Conservation (phyloP, 805 yeast species). For the Sugiyamaella americana region DNA sequence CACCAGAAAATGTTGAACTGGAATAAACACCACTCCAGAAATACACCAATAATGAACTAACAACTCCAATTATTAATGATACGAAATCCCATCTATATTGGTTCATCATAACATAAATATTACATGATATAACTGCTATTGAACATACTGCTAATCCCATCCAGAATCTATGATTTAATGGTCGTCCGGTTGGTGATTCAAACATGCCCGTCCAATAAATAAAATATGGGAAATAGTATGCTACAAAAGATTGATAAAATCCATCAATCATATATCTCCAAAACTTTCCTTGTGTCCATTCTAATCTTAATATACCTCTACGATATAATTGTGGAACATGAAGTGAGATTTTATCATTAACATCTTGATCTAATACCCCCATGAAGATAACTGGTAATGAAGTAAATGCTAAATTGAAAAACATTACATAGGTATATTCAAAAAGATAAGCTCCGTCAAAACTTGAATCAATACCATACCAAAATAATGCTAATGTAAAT, state of each 20-base stretch:
- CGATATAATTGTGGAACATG: slow-evolving; percentile 67
- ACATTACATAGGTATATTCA: slow-evolving; percentile 73
- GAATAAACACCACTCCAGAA: slow-evolving; percentile 84
- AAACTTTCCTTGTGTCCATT: slow-evolving; percentile 58
- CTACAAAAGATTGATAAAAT: slow-evolving; percentile 61
- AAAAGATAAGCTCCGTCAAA: slow-evolving; percentile 74
- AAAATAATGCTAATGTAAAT: slow-evolving; percentile 67
- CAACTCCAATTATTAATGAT: slow-evolving; percentile 43
- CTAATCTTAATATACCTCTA: slow-evolving; percentile 59
- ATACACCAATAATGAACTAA: slow-evolving; percentile 54
- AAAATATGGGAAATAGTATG: slow-evolving; percentile 66
- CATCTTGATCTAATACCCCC: slow-evolving; percentile 75
- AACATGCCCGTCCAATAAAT: slow-evolving; percentile 42
- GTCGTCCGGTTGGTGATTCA: slow-evolving; percentile 42
- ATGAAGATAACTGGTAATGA: slow-evolving; percentile 71
- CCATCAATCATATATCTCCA: slow-evolving; percentile 65
- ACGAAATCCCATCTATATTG: slow-evolving; percentile 79
- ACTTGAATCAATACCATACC: slow-evolving; percentile 66
- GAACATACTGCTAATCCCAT: slow-evolving; percentile 59
- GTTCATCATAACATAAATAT: slow-evolving; percentile 58
- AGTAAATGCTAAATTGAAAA: slow-evolving; percentile 77
- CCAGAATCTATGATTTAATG: slow-evolving; percentile 62
- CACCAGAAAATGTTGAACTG: slow-evolving; percentile 43
- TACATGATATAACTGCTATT: slow-evolving; percentile 58
- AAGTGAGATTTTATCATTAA: slow-evolving; percentile 57